Conservation (phyloP, 306 rosid species). For the Hippophae gyantsensis region DNA sequence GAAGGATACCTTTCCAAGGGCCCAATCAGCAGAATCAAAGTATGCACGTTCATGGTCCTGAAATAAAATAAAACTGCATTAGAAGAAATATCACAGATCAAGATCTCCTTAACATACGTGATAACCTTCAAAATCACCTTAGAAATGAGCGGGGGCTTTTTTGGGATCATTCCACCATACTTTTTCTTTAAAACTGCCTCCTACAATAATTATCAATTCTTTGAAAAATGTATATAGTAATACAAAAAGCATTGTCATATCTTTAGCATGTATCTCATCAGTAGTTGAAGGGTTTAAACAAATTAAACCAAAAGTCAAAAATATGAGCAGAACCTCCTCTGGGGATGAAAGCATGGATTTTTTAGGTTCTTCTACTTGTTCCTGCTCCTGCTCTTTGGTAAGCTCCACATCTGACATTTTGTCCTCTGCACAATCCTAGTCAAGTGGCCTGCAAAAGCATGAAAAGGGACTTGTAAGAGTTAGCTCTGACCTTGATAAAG, state of each 20-base stretch:
- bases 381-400: conserved; percentile 37
- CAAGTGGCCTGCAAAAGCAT: conserved; percentile 24
- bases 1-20: conserved; percentile 81
- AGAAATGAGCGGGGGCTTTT: conserved; percentile 86
- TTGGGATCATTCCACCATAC: conserved; percentile 84
- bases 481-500: not conserved
- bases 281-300: not conserved
- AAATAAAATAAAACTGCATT: conserved; percentile 17
- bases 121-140: conserved; percentile 34
- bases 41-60: conserved; percentile 99
- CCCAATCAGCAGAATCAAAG: conserved; percentile 99
- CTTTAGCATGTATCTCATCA: not conserved
- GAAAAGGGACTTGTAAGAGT: not conserved
- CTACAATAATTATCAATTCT: conserved; percentile 36
- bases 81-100: conserved; percentile 10
- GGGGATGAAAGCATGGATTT: conserved; percentile 39
- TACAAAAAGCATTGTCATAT: conserved; percentile 1
- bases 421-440: conserved; percentile 24
- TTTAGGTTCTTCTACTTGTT: conserved; percentile 21
- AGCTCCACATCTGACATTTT: conserved; percentile 48
- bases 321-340: conserved; percentile 44
- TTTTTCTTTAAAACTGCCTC: conserved; percentile 74
- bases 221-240: conserved; percentile 3
- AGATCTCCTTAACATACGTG: not conserved
- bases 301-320: conserved; percentile 11